Evolutionary conservation across 1,139 yeast genomes (phyloP), one percentile per base, ranked within the genome.

Genomic region (Pichia terricola): DNA sequence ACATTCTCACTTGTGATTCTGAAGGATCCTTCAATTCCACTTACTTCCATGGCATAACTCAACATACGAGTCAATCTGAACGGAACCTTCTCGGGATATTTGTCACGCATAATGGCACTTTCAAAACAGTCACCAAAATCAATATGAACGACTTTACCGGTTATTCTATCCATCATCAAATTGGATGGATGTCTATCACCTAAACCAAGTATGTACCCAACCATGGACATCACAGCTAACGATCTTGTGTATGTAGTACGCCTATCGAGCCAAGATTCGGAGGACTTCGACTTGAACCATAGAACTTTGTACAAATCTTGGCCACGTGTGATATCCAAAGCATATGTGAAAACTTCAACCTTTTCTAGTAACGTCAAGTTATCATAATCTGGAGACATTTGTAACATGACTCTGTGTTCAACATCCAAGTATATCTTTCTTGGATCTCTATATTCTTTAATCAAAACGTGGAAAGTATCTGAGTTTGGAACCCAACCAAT

Each of bases 61-160:
- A 94, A 72, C 99, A 94, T 94, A 63, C 98, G 73, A 0, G 99
- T 94, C 50, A 94, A 73, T 62, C 99, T 75, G 68, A 94, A 94
- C 11, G 99, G 99, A 27, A 94, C 98, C 63, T 89, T 89, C 61
- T 94, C 99, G 0, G 99, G 99, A 62, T 84, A 94, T 61, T 91
- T 94, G 54, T 91, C 98, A 55, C 99, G 77, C 50, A 94, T 67
- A 45, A 91, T 88, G 0, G 99, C 98, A 1, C 97, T 96, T 61
- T 94, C 99, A 60, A 94, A 94, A 73, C 99, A 94, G 62, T 94
- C 99, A 54, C 98, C 99, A 64, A 91, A 94, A 71, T 94, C 99
- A 65, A 94, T 89, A 60, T 94, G 99, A 37, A 91, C 75, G 39
- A 94, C 96, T 59, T 89, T 88, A 50, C 99, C 99, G 0, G 97